These are phyloP conservation scores for Lipomyces yarrowii DNA, from an alignment of 1,139 yeast genomes.

Conservation along the genomic window DNA sequence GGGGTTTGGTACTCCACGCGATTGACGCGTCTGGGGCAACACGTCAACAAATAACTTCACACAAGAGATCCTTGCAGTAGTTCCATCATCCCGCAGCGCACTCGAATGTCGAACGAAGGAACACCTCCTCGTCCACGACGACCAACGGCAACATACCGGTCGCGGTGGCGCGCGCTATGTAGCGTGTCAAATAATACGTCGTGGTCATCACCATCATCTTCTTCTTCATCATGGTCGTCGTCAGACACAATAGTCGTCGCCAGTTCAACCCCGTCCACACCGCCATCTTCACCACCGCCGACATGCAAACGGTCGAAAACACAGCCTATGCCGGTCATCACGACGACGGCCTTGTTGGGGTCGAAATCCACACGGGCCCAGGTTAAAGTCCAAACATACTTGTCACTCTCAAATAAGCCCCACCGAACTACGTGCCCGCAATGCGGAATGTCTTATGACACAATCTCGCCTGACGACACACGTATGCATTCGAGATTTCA, in stretches of 20 bases:
- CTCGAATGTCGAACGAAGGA: neutral
- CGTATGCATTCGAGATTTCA: constrained; percentile 51
- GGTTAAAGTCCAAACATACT: constrained; percentile 11
- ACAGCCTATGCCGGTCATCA: no score
- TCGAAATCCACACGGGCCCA: neutral
- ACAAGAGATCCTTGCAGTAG: no score
- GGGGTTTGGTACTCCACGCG: no score
- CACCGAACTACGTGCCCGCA: constrained; percentile 49
- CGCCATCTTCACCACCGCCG: constrained; percentile 12
- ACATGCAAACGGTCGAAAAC: neutral
- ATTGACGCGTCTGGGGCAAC: no score
- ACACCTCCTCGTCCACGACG: neutral
- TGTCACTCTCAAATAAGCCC: constrained; percentile 12
- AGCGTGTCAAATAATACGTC: neutral
- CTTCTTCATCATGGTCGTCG: neutral
- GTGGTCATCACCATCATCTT: neutral
- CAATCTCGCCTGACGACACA: constrained; percentile 51
- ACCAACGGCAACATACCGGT: neutral
- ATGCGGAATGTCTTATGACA: constrained; percentile 64
- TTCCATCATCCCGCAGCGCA: no score
- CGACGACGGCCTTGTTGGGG: neutral
- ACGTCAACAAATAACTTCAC: no score
- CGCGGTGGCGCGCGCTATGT: neutral
- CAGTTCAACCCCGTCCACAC: constrained; percentile 5
- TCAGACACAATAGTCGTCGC: neutral